Base-by-base conservation (phyloP, 495 filamentous ascomycete species). In the Penicillium paxilli region DNA sequence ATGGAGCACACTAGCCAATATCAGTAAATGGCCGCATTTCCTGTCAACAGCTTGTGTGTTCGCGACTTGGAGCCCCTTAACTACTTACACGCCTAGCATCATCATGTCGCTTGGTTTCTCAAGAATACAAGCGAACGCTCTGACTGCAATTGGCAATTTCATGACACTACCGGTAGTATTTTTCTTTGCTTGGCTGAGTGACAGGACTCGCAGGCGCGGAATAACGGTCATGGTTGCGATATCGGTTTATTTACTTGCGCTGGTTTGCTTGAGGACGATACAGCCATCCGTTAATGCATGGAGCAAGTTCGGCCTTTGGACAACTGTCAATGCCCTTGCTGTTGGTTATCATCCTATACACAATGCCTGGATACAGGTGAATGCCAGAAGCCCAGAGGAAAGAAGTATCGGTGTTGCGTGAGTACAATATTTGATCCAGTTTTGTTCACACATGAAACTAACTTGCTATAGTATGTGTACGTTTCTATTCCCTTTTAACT, bases 81-180 rank as follows among this genome's bases (percentile, higher is more conserved):
- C 62, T 22, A 71, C 71, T 0, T 77, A 75, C 49, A 69, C 71
- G 1, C 74, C 74, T 1, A 69, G 57, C 16, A 66, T 75, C 0
- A 63, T 74, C 8, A 61, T 69, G 60, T 58, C 63, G 0, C 60
- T 74, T 1, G 73, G 74, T 0, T 71, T 74, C 47, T 22, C 47
- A 1, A 37, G 66, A 9, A 50, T 71, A 5, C 19, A 58, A 35
- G 57, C 70, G 4, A 76, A 76, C 44, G 66, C 69, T 14, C 38
- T 77, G 6, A 54, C 64, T 8, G 73, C 73, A 2, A 59, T 74
- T 19, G 72, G 71, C 1, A 55, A 49, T 9, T 63, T 66, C 0
- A 19, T 67, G 37, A 65, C 69, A 17, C 56, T 69, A 9, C 67
- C 70, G 0, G 47, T 75, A 14, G 59, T 74, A 19, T 42, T 70